phyloP scores from a whole-genome alignment of 2,329 filamentous ascomycete species.

The Fusarium sp. region DNA sequence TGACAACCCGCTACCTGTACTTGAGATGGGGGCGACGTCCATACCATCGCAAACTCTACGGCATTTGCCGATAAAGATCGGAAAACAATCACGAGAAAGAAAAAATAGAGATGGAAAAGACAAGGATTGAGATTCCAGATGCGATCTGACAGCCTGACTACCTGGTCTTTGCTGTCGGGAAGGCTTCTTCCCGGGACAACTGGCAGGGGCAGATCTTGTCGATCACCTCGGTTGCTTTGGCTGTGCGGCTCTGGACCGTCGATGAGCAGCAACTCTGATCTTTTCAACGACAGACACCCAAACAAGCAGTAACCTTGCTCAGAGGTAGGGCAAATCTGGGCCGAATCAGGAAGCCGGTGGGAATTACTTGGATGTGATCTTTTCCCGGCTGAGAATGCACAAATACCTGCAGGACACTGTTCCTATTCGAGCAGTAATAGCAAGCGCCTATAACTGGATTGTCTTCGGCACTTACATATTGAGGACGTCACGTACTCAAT shows the following conservation, averaged over 20 bases:
- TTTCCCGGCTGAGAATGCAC: slow-evolving; percentile 31
- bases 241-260: slow-evolving; percentile 44
- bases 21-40: not conserved
- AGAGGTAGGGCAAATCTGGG: slow-evolving; percentile 1
- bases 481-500: slow-evolving; percentile 34
- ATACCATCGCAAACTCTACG: not conserved
- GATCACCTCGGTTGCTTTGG: slow-evolving; percentile 43
- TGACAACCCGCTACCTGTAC: not conserved
- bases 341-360: slow-evolving; percentile 29
- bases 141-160: slow-evolving; percentile 32
- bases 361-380: slow-evolving; percentile 13
- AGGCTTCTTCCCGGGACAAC: slow-evolving; percentile 41
- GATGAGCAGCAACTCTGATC: slow-evolving; percentile 17
- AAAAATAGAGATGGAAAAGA: not conserved
- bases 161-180: slow-evolving; percentile 39
- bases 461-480: slow-evolving; percentile 32
- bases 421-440: slow-evolving; percentile 38
- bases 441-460: slow-evolving; percentile 21
- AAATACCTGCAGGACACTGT: slow-evolving; percentile 29
- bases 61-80: slow-evolving; percentile 7
- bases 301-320: slow-evolving; percentile 20
- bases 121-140: slow-evolving; percentile 20
- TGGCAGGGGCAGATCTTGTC: slow-evolving; percentile 50
- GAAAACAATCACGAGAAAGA: slow-evolving; percentile 3
- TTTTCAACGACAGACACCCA: slow-evolving; percentile 10